Conservation (phyloP, 345 rosid genomes). For the Noccaea caerulescens region DNA sequence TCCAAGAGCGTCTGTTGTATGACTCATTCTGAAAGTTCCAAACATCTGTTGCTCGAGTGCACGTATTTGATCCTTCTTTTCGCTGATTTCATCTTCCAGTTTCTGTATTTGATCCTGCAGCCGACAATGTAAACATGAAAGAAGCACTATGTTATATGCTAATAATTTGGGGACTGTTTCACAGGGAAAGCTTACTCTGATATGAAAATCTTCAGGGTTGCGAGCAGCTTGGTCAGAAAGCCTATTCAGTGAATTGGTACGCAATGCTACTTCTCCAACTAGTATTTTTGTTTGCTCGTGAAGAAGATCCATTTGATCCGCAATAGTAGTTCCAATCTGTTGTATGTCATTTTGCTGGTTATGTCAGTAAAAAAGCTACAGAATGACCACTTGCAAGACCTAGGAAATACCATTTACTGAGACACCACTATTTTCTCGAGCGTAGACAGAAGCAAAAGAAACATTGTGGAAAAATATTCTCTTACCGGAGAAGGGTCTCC, state of each 20-base stretch:
- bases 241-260: conserved; percentile 88
- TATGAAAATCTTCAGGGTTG: conserved; percentile 82
- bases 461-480: conserved; percentile 12
- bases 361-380: conserved; percentile 30
- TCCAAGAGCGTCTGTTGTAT: conserved; percentile 75
- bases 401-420: conserved; percentile 12
- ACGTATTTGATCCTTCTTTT: conserved; percentile 84
- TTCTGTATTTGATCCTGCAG: conserved; percentile 62
- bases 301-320: conserved; percentile 96
- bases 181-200: conserved; percentile 55
- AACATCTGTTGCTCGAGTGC: conserved; percentile 77
- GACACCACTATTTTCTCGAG: conserved; percentile 8
- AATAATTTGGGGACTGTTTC: conserved; percentile 11
- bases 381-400: conserved; percentile 24
- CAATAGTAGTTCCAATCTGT: conserved; percentile 65
- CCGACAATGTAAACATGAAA: conserved; percentile 28
- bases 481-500: conserved; percentile 70
- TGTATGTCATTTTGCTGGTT: conserved; percentile 20
- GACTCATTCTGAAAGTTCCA: conserved; percentile 77
- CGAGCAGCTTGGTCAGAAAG: conserved; percentile 80
- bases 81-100: conserved; percentile 85
- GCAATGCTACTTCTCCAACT: conserved; percentile 93
- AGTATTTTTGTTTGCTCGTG: conserved; percentile 97
- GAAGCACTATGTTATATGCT: conserved; percentile 24
- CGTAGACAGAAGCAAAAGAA: conserved; percentile 21